phyloP scores from a whole-genome alignment of 2,329 filamentous ascomycete genomes.

The Trichoderma sp. region DNA sequence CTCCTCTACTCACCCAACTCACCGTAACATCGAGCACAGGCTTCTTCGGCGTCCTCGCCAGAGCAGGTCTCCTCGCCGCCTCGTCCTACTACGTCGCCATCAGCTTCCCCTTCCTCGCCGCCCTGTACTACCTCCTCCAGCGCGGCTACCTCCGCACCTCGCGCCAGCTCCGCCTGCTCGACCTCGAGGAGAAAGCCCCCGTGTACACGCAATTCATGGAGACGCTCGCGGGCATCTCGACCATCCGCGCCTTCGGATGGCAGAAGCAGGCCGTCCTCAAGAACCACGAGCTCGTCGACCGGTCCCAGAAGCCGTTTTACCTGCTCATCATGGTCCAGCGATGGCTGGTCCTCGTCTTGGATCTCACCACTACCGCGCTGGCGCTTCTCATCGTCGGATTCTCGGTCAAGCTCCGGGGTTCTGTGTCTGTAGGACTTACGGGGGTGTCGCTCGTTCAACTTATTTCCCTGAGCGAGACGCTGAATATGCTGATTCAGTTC shows the following conservation, averaged over 20 bases:
- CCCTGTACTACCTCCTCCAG: conserved; percentile 49
- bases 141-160: conserved; percentile 48
- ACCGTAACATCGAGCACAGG: conserved; percentile 35
- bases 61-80: conserved; percentile 34
- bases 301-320: conserved; percentile 60
- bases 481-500: conserved; percentile 42
- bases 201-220: conserved; percentile 49
- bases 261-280: conserved; percentile 43
- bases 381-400: conserved; percentile 53
- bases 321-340: conserved; percentile 59
- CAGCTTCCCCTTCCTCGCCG: conserved; percentile 47
- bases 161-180: conserved; percentile 46
- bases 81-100: conserved; percentile 43
- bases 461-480: conserved; percentile 39
- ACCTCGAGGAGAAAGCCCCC: conserved; percentile 47
- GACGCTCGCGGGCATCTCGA: conserved; percentile 50
- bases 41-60: conserved; percentile 38
- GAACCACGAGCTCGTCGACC: conserved; percentile 53
- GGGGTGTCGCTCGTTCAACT: conserved; percentile 42
- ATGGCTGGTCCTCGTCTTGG: conserved; percentile 57
- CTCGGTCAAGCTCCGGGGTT: conserved; percentile 41
- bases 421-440: conserved; percentile 38
- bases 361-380: conserved; percentile 51
- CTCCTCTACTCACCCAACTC: neutral
- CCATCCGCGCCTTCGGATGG: conserved; percentile 59